Conservation (phyloP, 1,139 yeast genomes). For the Geotrichum histeridarum region DNA sequence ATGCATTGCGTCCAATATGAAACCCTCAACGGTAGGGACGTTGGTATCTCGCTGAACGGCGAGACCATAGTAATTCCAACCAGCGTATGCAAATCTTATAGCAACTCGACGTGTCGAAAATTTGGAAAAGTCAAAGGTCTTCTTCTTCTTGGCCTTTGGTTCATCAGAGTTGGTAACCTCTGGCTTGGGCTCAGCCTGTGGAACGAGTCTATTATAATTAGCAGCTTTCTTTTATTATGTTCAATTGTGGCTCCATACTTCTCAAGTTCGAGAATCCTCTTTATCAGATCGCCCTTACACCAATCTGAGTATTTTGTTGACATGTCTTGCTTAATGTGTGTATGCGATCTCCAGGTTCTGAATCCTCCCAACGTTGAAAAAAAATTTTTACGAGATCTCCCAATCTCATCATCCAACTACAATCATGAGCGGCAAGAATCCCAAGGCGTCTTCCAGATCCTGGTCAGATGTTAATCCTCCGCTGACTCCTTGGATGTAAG, state of each 20-base stretch:
- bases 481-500: slow-evolving; percentile 33
- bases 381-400: slow-evolving; percentile 4
- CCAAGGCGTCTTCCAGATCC: slow-evolving; percentile 25
- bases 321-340: background rate
- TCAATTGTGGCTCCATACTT: background rate
- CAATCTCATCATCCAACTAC: background rate
- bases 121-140: slow-evolving; percentile 62
- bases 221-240: background rate
- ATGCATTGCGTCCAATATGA: slow-evolving; percentile 62
- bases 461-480: slow-evolving; percentile 31
- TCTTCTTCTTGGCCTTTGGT: slow-evolving; percentile 33
- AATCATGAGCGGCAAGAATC: slow-evolving; percentile 1
- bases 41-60: slow-evolving; percentile 67
- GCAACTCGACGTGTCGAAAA: slow-evolving; percentile 71
- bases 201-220: too few relatives aligned
- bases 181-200: too few relatives aligned
- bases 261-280: slow-evolving; percentile 49
- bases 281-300: slow-evolving; percentile 51
- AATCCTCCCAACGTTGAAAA: slow-evolving; percentile 11
- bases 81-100: slow-evolving; percentile 47
- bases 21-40: slow-evolving; percentile 82
- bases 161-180: background rate
- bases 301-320: slow-evolving; percentile 33
- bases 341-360: background rate
- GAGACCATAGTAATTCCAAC: slow-evolving; percentile 86